These are phyloP conservation scores for Ceratobasidium sp. DNA, from an alignment of 1,284 basidiomycete genomes.

Conservation along the genomic window DNA sequence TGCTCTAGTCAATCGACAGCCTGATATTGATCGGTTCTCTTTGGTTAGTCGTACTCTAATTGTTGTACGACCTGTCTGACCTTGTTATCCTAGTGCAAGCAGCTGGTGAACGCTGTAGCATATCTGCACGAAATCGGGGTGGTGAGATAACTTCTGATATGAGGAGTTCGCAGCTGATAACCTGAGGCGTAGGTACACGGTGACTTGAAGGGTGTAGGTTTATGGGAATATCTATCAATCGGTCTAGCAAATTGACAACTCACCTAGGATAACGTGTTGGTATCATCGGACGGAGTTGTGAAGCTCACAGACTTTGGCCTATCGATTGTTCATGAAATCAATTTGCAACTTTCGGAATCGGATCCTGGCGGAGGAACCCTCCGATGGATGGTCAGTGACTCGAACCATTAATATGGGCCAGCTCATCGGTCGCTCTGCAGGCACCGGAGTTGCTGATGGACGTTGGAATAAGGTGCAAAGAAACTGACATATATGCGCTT, in stretches of 20 bases:
- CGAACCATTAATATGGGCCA: no score
- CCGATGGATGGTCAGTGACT: constrained; percentile 24
- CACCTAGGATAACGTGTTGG: constrained; percentile 4
- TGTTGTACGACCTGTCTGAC: not conserved
- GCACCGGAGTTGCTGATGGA: constrained; percentile 26
- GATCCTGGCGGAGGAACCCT: constrained; percentile 26
- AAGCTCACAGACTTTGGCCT: constrained; percentile 31
- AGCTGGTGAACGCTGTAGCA: constrained; percentile 5
- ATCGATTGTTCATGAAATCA: not conserved
- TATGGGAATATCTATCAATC: not conserved
- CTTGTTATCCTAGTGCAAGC: not conserved
- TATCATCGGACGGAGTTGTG: constrained; percentile 11
- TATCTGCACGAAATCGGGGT: constrained; percentile 13
- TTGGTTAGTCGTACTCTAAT: not conserved
- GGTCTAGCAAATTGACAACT: not conserved
- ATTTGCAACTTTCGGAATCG: not conserved
- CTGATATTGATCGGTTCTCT: not conserved
- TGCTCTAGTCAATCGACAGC: not conserved
- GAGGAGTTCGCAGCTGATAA: not conserved
- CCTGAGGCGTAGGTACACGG: constrained; percentile 10
- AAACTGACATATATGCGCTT: constrained; percentile 27
- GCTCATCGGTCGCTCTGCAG: not conserved
- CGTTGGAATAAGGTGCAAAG: not conserved
- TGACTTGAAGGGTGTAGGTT: constrained; percentile 32
- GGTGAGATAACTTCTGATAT: not conserved